phyloP scores from a whole-genome alignment of 2,329 filamentous ascomycete species.

The Tolypocladium ovalisporum region DNA sequence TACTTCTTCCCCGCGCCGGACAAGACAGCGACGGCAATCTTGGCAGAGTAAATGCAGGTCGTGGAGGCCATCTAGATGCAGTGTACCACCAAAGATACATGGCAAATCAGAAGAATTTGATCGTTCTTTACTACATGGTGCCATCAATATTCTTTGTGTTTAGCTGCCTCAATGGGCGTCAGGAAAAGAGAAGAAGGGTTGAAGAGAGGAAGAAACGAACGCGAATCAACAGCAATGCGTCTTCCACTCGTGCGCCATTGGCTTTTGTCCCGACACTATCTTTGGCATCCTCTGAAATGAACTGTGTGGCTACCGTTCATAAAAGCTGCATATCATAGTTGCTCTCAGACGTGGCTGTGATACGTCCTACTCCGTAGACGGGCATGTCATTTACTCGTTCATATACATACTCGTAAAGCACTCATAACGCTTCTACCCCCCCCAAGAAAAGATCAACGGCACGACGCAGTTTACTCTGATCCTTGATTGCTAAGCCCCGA shows the following conservation, averaged over 20 bases:
- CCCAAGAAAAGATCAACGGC: too few relatives aligned
- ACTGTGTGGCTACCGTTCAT: not conserved
- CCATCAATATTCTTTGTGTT: not conserved
- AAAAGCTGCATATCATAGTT: not conserved
- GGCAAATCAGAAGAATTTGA: not conserved
- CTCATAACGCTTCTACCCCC: too few relatives aligned
- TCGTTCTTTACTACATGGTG: too few relatives aligned
- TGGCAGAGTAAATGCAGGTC: not conserved
- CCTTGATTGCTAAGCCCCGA: too few relatives aligned
- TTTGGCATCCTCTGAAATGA: not conserved
- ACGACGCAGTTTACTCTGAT: too few relatives aligned
- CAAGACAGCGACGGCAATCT: not conserved
- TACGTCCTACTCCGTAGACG: not conserved
- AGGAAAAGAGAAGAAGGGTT: too few relatives aligned
- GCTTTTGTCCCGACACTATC: not conserved
- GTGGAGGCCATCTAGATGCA: not conserved
- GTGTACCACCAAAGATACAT: not conserved
- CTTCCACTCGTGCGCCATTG: not conserved
- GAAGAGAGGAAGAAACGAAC: too few relatives aligned
- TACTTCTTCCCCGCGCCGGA: not conserved
- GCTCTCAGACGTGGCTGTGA: not conserved
- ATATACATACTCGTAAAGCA: too few relatives aligned
- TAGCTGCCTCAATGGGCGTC: not conserved
- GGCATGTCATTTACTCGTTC: not conserved
- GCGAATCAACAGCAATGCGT: not conserved